Base-by-base conservation (phyloP, 2,329 filamentous ascomycete genomes). In the Rhytidhysteron rufulum region DNA sequence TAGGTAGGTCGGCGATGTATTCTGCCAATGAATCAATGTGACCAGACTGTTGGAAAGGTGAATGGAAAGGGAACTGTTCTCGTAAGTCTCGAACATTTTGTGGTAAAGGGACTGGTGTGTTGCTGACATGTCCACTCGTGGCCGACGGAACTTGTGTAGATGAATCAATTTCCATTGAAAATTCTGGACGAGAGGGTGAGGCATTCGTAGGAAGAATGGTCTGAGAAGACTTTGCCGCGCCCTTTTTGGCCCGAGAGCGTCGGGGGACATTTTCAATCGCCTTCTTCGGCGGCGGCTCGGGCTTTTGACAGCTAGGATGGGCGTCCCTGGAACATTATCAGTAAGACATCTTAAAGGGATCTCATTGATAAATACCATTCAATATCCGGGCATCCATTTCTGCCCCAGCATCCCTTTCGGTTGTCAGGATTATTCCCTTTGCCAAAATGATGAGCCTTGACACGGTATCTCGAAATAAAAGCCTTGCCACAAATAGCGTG, bases 371-470 rank as follows among this genome's bases (percentile, higher is more conserved):
- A 42, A 35, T 42, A 54, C 60, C 60, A 63, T 35, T 35, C 45
- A n/a, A 50, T 38, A 32, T 53, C 37, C 8, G 60, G 60, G 40
- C 55, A 63, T 1, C 46, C 45, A 35, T 60, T 39, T 31, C 57
- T 61, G 24, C 45, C 48, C 60, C 60, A 65, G 38, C 61, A 65
- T 2, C 60, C 60, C 6, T 47, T 34, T 9, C 47, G 25, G 37
- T 63, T 45, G 11, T 56, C 45, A 1, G 37, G 24, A 17, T 51
- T 55, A 5, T 37, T 43, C 13, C 59, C 59, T 54, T 58, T 8
- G 13, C 35, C 35, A 15, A 30, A 65, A 32, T 63, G 61, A 37
- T 63, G 60, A 27, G 62, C 62, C 42, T 57, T 63, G 15, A 62
- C 58, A n/a, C 38, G 50, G 2, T 42, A 48, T 6, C 52, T 48